A percentile compares a stretch with the other conserved stretches of the same genome.
These are phyloP conservation scores for Oenanthe javanica DNA, from an alignment of 140 eudicot species.

Conservation along the genomic window DNA sequence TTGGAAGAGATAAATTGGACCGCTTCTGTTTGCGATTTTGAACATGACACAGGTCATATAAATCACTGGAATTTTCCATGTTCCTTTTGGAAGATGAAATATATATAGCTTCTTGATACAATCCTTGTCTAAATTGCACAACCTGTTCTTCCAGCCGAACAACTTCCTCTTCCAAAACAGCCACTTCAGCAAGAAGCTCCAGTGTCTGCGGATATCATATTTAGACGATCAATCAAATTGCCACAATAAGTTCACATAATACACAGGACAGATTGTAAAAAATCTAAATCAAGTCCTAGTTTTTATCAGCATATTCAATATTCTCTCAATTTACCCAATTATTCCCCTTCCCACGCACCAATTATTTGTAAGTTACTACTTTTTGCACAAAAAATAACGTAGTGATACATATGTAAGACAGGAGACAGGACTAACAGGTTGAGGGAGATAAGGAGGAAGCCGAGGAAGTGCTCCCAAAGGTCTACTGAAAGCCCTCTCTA, in stretches of 20 bases:
- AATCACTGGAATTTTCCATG: conserved; percentile 50
- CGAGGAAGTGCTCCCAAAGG: conserved; percentile 94
- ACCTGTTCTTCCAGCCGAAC: conserved; percentile 92
- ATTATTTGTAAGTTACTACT: not conserved
- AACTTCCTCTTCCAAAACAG: conserved; percentile 95
- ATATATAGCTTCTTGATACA: conserved; percentile 74
- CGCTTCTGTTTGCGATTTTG: conserved; percentile 38
- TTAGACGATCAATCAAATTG: not conserved
- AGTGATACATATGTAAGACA: not conserved
- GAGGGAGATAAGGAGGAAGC: conserved; percentile 89
- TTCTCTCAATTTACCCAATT: not conserved
- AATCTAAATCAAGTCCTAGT: not conserved
- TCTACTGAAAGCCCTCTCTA: conserved; percentile 89
- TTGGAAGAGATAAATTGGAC: conserved; percentile 36
- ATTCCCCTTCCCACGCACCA: not conserved
- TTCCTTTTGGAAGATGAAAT: conserved; percentile 64
- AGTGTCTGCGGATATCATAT: conserved; percentile 42
- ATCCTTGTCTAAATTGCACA: conserved; percentile 76
- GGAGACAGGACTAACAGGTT: conserved; percentile 34
- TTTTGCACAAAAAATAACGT: not conserved
- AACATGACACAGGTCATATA: conserved; percentile 23
- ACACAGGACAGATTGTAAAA: not conserved
- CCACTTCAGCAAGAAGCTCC: conserved; percentile 98
- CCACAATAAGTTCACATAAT: not conserved
- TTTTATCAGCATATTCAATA: not conserved